phyloP scores from a whole-genome alignment of 306 rosid species.

The Trifolium dubium region DNA sequence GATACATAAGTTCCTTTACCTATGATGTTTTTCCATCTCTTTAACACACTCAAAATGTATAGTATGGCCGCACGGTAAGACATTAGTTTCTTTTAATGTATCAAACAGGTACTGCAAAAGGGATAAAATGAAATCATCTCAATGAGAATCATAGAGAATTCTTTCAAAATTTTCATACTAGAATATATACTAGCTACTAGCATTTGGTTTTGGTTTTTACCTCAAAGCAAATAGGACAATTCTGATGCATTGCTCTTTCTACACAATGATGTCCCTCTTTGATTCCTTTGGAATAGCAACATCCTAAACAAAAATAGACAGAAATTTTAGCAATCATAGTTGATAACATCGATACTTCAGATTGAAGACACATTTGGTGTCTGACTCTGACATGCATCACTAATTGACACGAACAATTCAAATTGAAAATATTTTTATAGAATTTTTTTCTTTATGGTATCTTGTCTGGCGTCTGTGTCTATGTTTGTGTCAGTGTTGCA shows the following conservation, averaged over 20 bases:
- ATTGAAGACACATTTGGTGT: not conserved
- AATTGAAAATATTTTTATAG: no score
- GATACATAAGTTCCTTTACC: slow-evolving; percentile 51
- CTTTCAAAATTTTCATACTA: not conserved
- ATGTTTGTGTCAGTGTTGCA: not conserved
- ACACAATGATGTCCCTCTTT: slow-evolving; percentile 70
- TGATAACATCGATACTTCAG: not conserved
- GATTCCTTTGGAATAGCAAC: slow-evolving; percentile 74
- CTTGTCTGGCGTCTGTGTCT: no score
- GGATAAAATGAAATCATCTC: slow-evolving; percentile 16
- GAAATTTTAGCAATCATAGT: slow-evolving; percentile 11
- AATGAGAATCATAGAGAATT: slow-evolving; percentile 10
- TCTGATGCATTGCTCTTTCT: slow-evolving; percentile 86
- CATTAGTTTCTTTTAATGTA: slow-evolving; percentile 62
- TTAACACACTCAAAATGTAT: slow-evolving; percentile 77
- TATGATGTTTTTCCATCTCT: slow-evolving; percentile 75
- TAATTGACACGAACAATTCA: not conserved
- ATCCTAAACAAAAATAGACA: slow-evolving; percentile 50
- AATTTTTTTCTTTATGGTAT: no score
- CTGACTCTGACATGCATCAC: not conserved
- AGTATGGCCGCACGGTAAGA: slow-evolving; percentile 89
- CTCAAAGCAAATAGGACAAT: slow-evolving; percentile 91
- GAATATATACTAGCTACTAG: not conserved
- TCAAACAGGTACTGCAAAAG: slow-evolving; percentile 76
- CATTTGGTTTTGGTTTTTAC: slow-evolving; percentile 38